Evolutionary conservation across 2,329 filamentous ascomycete genomes (phyloP).

Genomic region (Penicillium freii): DNA sequence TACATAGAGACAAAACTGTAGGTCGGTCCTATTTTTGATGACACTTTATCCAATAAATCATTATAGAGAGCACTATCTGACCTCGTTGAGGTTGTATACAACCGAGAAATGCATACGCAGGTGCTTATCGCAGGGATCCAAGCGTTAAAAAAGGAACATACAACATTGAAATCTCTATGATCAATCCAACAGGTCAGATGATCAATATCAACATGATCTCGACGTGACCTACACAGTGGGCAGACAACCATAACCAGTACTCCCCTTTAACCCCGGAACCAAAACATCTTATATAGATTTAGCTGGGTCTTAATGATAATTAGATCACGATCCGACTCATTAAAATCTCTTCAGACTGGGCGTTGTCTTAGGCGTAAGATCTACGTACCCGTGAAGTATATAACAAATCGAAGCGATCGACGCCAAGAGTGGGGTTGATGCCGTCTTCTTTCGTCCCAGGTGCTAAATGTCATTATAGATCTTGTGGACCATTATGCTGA

Average conservation of each 20-base stretch:
- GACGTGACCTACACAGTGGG: neutral
- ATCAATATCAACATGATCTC: neutral
- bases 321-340: no score
- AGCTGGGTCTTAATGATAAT: neutral
- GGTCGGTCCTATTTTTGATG: neutral
- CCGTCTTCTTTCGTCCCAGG: neutral
- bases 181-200: neutral
- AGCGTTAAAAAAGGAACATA: neutral
- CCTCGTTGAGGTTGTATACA: neutral
- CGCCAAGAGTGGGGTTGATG: slow-evolving; percentile 3
- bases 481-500: neutral
- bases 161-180: neutral
- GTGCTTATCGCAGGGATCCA: neutral
- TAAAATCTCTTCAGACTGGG: neutral
- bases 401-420: neutral
- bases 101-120: neutral
- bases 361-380: neutral
- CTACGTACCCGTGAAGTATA: neutral
- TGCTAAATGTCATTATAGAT: neutral
- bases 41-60: neutral
- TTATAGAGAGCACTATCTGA: neutral
- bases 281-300: neutral
- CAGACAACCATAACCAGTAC: neutral
- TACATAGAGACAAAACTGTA: neutral
- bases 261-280: neutral